Evolutionary conservation across 2,329 filamentous ascomycete species (phyloP), one percentile per base, ranked within the genome.

Genomic region (Xylaria hypoxylon): DNA sequence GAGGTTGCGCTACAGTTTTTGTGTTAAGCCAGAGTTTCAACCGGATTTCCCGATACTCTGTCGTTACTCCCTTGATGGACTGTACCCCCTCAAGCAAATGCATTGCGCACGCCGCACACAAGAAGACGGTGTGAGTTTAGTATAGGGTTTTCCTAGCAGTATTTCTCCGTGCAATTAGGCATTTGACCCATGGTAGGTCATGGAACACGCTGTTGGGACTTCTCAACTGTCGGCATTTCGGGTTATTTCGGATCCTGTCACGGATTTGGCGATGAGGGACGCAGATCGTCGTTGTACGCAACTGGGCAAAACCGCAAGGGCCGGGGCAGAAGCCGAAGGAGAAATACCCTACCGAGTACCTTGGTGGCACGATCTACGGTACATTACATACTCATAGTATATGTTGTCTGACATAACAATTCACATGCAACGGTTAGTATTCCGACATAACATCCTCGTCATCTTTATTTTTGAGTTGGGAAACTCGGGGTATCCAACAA

Each of bases 21-120:
- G 69, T 71, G 68, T 70, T 68, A 67, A 67, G 71, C 63, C 62
- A 65, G 68, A 70, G 73, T 72, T 71, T 74, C 68, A 72, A 71
- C 68, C 67, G 62, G 64, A 60, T 59, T 59, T 53, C 48, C 51
- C 59, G 35, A 42, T 38, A 44, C 19, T 19, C 19, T 55, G 35
- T n/a, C n/a, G 11, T 28, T 24, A 35, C 50, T 47, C 22, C 11
- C 11, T 38, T 38, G 35, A 15, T 5, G 13, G 35, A 2, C 31
- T 10, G 31, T 33, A 33, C 31, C 31, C 7, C 7, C 7, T 8
- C 6, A 10, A 10, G 5, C 7, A 6, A 33, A 17, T 15, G 28
- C 17, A 38, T 11, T 40, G 33, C 51, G 19, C n/a, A 55, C 2
- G 22, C 19, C 4, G 22, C 19, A 42, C 8, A 22, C 28, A 26